A percentile compares a stretch with the other conserved stretches of the same genome.
Evolutionary conservation across 177 flowering plant genomes (phyloP).

Genomic region (Vitis hybrid): DNA sequence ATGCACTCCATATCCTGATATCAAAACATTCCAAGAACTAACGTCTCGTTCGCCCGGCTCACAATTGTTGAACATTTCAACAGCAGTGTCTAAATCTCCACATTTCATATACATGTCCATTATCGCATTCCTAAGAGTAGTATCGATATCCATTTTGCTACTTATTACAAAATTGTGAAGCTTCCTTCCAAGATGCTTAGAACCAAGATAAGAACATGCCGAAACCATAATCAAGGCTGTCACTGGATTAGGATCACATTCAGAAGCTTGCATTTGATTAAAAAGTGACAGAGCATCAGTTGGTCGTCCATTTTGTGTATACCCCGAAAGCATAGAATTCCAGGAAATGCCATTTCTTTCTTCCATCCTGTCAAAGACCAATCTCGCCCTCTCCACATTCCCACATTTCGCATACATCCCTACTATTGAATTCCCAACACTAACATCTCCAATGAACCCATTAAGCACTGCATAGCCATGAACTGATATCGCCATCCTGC

Average conservation of each 20-base stretch:
- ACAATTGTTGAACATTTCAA: slow-evolving; percentile 23
- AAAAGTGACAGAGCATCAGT: slow-evolving; percentile 37
- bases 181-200: slow-evolving; percentile 32
- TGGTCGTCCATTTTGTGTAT: slow-evolving; percentile 39
- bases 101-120: slow-evolving; percentile 52
- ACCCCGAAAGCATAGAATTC: slow-evolving; percentile 45
- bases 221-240: slow-evolving; percentile 36
- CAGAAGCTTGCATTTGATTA: slow-evolving; percentile 31
- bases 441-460: slow-evolving; percentile 27
- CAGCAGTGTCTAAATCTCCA: slow-evolving; percentile 37
- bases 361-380: slow-evolving; percentile 32
- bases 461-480: slow-evolving; percentile 32
- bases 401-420: slow-evolving; percentile 40
- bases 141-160: slow-evolving; percentile 17
- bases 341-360: slow-evolving; percentile 39
- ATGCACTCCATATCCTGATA: slow-evolving; percentile 43
- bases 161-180: slow-evolving; percentile 27
- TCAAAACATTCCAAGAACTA: slow-evolving; percentile 43
- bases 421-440: slow-evolving; percentile 33
- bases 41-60: slow-evolving; percentile 19
- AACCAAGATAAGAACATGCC: slow-evolving; percentile 38
- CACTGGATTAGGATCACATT: slow-evolving; percentile 28
- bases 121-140: slow-evolving; percentile 32
- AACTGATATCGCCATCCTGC: slow-evolving; percentile 22
- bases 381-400: slow-evolving; percentile 24